Base-by-base conservation (phyloP, 2,329 filamentous ascomycete species). In the Penicillium paneum region DNA sequence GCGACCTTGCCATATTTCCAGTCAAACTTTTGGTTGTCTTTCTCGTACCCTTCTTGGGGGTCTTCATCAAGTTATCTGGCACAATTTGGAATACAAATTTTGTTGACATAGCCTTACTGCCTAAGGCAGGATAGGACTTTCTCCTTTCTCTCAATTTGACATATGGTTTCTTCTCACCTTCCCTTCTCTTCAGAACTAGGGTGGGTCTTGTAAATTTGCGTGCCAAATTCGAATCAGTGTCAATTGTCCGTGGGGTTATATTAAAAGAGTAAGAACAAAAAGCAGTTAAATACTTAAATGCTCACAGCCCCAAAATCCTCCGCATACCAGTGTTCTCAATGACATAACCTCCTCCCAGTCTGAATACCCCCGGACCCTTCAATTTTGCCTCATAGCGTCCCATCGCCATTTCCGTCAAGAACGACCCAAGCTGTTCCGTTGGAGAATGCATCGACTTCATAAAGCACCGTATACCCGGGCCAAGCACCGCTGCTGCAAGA, bases 331-430 rank as follows among this genome's bases (percentile, higher is more conserved):
- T 39, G 31, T 63, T 63, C 17, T 50, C 55, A 43, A 63, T 34
- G 5, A 63, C 36, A 29, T 47, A 59, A 15, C 60, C 54, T 29
- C 52, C 54, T 11, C 60, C 60, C 24, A 60, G 35, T 36, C 35
- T 56, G 24, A 61, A 59, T 26, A 39, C 26, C 2, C 60, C 59
- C 0, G 53, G 19, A 1, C 60, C 60, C 29, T 56, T 21, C 24
- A 61, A 19, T 24, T 52, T 60, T 5, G 8, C 35, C 19, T 63
- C 59, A 35, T 49, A 47, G 12, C 40, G 36, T 3, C 59, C 57
- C 50, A 58, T 70, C 5, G 80, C 80, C 59, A 84, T 64, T 46
- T 78, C 73, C 0, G 78, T 75, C 59, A 81, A 64, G 26, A 79
- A 76, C 31, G 66, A 72, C 1, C 77, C 80, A 57, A 84, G 66